phyloP scores from a whole-genome alignment of 2,329 filamentous ascomycete species.

The Plenodomus biglobosus region DNA sequence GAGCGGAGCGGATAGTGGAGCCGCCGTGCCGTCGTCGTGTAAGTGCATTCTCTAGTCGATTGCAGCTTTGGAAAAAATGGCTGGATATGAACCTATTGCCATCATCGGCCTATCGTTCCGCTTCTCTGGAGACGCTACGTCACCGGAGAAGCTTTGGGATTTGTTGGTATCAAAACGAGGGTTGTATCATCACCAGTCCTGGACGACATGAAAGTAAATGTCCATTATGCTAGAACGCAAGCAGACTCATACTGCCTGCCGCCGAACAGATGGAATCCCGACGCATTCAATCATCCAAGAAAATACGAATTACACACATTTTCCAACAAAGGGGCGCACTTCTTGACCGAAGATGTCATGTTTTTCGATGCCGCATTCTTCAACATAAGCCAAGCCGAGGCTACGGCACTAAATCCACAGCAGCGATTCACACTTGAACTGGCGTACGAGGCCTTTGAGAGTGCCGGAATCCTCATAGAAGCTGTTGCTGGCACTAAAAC shows the following conservation, averaged over 20 bases:
- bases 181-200: too few species aligned
- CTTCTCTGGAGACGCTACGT: too few species aligned
- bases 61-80: too few species aligned
- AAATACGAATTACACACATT: constrained; percentile 19
- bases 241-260: constrained; percentile 1
- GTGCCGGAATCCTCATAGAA: constrained; percentile 19
- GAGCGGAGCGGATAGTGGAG: too few species aligned
- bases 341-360: constrained; percentile 12
- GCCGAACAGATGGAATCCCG: constrained; percentile 7
- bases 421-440: constrained; percentile 32
- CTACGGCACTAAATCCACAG: constrained; percentile 23
- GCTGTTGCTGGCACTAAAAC: constrained; percentile 24
- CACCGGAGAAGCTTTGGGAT: too few species aligned
- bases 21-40: too few species aligned
- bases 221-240: too few species aligned
- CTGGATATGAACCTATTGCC: too few species aligned
- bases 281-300: constrained; percentile 4
- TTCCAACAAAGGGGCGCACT: constrained; percentile 19
- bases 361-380: constrained; percentile 21
- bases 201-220: too few species aligned
- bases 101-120: too few species aligned
- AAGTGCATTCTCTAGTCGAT: too few species aligned
- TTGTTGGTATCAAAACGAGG: too few species aligned
- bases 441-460: constrained; percentile 41
- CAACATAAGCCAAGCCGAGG: constrained; percentile 9